These are phyloP conservation scores for Aspergillus spinulosporus DNA, from an alignment of 2,329 filamentous ascomycete species.

Conservation along the genomic window DNA sequence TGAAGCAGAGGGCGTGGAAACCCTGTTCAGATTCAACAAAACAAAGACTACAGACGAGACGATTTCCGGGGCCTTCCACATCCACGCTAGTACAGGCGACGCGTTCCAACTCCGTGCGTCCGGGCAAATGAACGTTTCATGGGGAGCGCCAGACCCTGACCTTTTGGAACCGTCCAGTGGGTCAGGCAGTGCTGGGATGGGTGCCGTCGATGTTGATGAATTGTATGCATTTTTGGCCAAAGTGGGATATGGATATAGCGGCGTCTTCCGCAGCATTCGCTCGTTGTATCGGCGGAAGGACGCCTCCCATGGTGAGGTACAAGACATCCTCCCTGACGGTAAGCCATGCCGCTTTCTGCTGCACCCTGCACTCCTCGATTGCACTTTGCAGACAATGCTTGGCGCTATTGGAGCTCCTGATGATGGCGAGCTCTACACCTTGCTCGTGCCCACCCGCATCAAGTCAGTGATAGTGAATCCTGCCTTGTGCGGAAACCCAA, in stretches of 20 bases:
- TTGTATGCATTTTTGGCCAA: conserved; percentile 3
- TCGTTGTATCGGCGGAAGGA: not conserved
- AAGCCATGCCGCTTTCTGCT: not conserved
- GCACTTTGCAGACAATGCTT: not conserved
- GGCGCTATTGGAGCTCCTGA: conserved; percentile 4
- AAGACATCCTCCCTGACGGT: not conserved
- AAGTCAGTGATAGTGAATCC: not conserved
- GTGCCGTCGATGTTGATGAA: not conserved
- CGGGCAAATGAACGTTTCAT: not conserved
- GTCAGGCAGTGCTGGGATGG: not conserved
- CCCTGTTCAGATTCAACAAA: not conserved
- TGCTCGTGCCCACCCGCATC: not conserved
- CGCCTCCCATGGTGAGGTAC: too few relatives aligned
- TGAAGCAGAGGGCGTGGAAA: not conserved
- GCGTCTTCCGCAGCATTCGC: not conserved
- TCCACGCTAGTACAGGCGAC: not conserved
- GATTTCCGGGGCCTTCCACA: not conserved
- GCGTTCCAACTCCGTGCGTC: not conserved
- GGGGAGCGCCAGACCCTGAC: not conserved
- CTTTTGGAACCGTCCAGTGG: not conserved
- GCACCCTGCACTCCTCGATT: not conserved
- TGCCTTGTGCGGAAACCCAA: not conserved
- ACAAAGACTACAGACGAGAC: not conserved
- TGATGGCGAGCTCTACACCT: not conserved
- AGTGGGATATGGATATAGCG: conserved; percentile 1